phyloP scores from a whole-genome alignment of 345 rosid species.

The Lepidium africanum region DNA sequence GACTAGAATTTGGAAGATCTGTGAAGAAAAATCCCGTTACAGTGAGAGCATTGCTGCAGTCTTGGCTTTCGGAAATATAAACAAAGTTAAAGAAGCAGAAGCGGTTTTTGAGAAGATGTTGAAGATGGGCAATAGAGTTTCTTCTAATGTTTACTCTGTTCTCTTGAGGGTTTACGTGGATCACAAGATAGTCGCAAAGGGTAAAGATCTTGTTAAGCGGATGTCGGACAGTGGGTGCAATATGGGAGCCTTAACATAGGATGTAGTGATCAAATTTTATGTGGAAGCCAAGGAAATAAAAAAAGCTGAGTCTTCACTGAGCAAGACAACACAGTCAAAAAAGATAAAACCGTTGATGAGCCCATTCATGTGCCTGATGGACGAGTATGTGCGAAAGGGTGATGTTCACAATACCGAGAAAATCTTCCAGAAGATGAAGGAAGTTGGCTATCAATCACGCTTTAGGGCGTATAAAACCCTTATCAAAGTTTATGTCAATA shows the following conservation, averaged over 20 bases:
- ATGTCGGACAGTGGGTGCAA: constrained; percentile 59
- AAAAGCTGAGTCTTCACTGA: constrained; percentile 63
- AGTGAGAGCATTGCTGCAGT: constrained; percentile 55
- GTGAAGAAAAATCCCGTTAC: constrained; percentile 44
- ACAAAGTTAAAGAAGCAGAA: constrained; percentile 68
- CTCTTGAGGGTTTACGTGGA: constrained; percentile 70
- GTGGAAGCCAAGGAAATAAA: constrained; percentile 78
- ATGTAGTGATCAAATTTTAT: constrained; percentile 63
- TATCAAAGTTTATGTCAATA: constrained; percentile 54
- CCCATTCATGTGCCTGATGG: constrained; percentile 61
- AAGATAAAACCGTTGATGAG: constrained; percentile 46
- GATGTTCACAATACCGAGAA: constrained; percentile 84
- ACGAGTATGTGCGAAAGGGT: constrained; percentile 58
- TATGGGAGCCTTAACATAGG: constrained; percentile 70
- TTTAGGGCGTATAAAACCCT: constrained; percentile 40
- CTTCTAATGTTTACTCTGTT: constrained; percentile 37
- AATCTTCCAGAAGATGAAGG: constrained; percentile 62
- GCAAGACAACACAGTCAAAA: constrained; percentile 44
- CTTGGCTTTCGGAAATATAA: constrained; percentile 74
- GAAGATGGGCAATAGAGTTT: constrained; percentile 34
- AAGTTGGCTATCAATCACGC: constrained; percentile 56
- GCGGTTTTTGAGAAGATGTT: constrained; percentile 48
- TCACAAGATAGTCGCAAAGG: constrained; percentile 68
- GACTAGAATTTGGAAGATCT: constrained; percentile 69
- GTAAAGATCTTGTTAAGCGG: constrained; percentile 55